These are phyloP conservation scores for Crepidotus variabilis DNA, from an alignment of 768 basidiomycete species.

Conservation along the genomic window DNA sequence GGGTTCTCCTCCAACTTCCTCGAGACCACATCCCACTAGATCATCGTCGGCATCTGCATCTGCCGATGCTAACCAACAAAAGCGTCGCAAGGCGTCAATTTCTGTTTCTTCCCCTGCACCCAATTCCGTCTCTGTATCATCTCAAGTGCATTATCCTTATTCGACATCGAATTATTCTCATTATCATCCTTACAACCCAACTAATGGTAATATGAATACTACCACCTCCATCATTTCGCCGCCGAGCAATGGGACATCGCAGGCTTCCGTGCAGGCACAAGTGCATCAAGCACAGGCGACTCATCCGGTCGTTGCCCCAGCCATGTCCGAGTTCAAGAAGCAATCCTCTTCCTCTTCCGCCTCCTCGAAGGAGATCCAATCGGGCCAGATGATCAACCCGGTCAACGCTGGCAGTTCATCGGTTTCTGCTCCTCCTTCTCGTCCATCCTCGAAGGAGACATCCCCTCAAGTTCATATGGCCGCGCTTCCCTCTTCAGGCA, in stretches of 20 bases:
- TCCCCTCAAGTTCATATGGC: not conserved
- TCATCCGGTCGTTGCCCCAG: conserved; percentile 6
- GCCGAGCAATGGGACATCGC: not conserved
- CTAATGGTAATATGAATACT: not conserved
- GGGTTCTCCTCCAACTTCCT: conserved; percentile 4
- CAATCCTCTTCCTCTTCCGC: conserved; percentile 4
- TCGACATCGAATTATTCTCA: conserved; percentile 6
- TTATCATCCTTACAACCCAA: not conserved
- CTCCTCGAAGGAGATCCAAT: conserved; percentile 19
- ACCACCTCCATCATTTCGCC: not conserved
- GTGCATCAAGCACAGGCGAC: not conserved
- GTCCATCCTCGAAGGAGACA: conserved; percentile 1
- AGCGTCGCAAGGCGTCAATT: conserved; percentile 15
- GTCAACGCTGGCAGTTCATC: not conserved
- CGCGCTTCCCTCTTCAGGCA: not conserved
- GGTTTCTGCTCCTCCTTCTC: not conserved
- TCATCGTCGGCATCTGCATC: not conserved
- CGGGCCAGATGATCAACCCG: conserved; percentile 15
- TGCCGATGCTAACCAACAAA: conserved; percentile 11
- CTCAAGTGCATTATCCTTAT: conserved; percentile 8
- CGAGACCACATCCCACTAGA: conserved; percentile 9
- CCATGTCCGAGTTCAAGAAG: conserved; percentile 11
- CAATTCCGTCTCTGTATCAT: not conserved
- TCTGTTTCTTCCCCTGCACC: conserved; percentile 4
- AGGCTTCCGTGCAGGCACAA: conserved; percentile 1